A percentile compares a stretch with the other conserved stretches of the same genome.
phyloP scores from a whole-genome alignment of 257 asterid species.

The Catharanthus roseus region DNA sequence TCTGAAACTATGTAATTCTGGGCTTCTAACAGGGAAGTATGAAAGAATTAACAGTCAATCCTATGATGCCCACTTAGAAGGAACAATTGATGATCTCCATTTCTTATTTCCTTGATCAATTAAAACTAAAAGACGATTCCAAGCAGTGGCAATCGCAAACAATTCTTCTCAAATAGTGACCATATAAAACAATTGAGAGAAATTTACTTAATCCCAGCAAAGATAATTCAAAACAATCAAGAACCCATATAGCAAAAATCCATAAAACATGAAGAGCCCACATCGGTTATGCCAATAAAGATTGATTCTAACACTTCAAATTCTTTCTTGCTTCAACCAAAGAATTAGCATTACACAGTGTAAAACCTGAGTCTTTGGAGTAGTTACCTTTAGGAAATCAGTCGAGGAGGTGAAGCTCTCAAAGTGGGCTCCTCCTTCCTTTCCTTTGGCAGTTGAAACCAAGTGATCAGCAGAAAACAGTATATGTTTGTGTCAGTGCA shows the following conservation, averaged over 20 bases:
- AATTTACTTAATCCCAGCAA: background rate
- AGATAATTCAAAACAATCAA: background rate
- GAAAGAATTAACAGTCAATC: background rate
- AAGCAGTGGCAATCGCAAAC: background rate
- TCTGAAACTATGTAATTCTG: background rate
- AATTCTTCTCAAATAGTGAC: background rate
- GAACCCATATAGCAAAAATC: slow-evolving; percentile 1
- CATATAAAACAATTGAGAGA: slow-evolving; percentile 1
- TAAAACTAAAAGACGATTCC: background rate
- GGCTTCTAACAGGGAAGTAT: background rate
- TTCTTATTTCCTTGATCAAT: background rate
- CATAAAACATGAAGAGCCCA: slow-evolving; percentile 5
- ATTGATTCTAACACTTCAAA: background rate
- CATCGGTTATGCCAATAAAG: background rate
- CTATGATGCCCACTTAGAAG: slow-evolving; percentile 1
- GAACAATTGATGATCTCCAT: background rate
- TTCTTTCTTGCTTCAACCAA: background rate
- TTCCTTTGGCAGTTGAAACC: slow-evolving; percentile 25
- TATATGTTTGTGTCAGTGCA: background rate
- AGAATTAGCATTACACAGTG: background rate
- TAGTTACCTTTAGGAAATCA: slow-evolving; percentile 11
- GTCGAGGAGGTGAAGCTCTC: slow-evolving; percentile 10
- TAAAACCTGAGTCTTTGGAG: background rate
- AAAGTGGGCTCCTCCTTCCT: slow-evolving; percentile 25
- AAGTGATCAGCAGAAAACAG: slow-evolving; percentile 10